These are phyloP conservation scores for Phytopythium vexans DNA, from an alignment of 352 stramenopile genomes.

Conservation along the genomic window DNA sequence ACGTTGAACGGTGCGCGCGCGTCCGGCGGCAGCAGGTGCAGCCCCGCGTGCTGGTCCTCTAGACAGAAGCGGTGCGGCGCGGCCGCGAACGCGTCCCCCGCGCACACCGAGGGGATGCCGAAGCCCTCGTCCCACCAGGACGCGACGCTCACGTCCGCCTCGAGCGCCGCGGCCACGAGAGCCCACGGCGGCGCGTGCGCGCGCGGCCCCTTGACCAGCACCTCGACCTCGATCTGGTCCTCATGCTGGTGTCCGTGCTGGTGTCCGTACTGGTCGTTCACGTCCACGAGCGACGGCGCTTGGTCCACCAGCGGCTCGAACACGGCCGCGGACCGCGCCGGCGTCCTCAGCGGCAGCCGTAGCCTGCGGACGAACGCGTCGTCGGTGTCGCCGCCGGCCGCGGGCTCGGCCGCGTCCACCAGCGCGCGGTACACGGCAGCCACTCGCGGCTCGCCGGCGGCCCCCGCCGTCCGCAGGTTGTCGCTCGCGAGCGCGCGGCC, in stretches of 20 bases:
- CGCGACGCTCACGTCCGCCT: constrained; percentile 69
- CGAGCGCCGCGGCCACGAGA: constrained; percentile 46
- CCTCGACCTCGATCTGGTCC: constrained; percentile 21
- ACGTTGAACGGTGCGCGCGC: constrained; percentile 67
- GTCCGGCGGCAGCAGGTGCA: constrained; percentile 30
- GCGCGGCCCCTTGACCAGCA: constrained; percentile 57
- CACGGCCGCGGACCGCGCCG: constrained; percentile 1
- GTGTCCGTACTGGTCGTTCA: not conserved
- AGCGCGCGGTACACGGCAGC: constrained; percentile 49
- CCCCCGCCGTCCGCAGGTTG: constrained; percentile 34
- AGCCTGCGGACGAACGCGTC: no score
- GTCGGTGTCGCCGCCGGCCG: no score
- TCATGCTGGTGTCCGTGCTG: not conserved
- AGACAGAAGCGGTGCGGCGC: constrained; percentile 58
- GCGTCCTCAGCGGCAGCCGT: constrained; percentile 11
- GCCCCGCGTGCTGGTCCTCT: constrained; percentile 29
- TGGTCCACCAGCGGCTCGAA: constrained; percentile 19
- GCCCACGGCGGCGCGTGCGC: constrained; percentile 62
- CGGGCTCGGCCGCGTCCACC: constrained; percentile 27
- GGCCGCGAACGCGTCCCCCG: constrained; percentile 49
- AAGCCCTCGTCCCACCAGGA: constrained; percentile 78
- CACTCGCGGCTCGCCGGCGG: constrained; percentile 17
- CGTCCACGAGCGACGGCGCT: constrained; percentile 6
- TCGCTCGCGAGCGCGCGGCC: constrained; percentile 33
- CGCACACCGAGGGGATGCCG: constrained; percentile 72